phyloP scores from a whole-genome alignment of 2,329 filamentous ascomycete species.

The Phaeophleospora eucalypticola region DNA sequence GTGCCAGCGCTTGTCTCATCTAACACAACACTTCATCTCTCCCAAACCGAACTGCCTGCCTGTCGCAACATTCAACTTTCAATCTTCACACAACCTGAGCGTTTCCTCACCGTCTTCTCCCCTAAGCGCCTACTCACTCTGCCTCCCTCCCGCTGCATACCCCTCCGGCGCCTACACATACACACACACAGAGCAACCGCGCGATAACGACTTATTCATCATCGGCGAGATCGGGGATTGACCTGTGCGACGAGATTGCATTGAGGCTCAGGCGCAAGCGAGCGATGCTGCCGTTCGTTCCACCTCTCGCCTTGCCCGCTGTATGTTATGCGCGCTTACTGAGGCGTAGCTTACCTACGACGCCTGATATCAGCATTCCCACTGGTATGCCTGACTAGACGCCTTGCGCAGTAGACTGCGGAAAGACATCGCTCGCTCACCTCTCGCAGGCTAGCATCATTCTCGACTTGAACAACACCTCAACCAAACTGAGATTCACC shows the following conservation, averaged over 20 bases:
- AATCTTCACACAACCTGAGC: no score
- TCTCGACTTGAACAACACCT: background rate
- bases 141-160: background rate
- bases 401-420: background rate
- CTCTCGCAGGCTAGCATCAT: background rate
- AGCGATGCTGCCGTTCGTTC: background rate
- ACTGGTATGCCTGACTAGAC: background rate
- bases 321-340: background rate
- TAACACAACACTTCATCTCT: background rate
- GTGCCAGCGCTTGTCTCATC: background rate
- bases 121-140: background rate
- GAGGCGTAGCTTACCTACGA: background rate
- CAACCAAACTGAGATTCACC: background rate
- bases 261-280: background rate
- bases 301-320: background rate
- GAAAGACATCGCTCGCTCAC: background rate
- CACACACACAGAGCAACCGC: background rate
- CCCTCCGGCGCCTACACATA: background rate
- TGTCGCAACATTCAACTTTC: no score
- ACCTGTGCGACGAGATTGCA: background rate
- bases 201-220: no score
- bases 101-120: background rate
- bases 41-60: no score
- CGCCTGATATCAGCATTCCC: background rate
- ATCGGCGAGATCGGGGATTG: no score